Evolutionary conservation across 345 rosid species (phyloP).

Genomic region (Melaleuca quinquenervia): DNA sequence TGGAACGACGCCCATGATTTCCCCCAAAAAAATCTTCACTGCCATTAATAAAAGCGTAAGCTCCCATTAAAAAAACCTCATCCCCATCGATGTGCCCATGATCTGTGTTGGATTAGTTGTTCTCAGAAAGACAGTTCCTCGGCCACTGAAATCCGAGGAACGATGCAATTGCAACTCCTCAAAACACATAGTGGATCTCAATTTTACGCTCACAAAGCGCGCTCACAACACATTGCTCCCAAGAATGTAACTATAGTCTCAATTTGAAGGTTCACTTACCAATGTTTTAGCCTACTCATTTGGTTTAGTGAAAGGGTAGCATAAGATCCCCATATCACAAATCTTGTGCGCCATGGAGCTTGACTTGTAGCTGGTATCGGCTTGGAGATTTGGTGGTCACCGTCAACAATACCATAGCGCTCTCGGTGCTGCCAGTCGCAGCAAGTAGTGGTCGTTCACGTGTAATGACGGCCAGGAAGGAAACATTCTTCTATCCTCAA

Average conservation of each 20-base stretch:
- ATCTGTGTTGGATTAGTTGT: neutral
- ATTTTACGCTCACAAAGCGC: neutral
- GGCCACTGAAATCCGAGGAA: no score
- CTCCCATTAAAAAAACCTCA: neutral
- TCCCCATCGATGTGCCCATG: neutral
- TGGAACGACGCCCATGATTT: neutral
- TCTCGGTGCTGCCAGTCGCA: neutral
- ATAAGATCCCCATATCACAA: neutral
- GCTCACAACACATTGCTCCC: neutral
- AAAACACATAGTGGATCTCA: neutral
- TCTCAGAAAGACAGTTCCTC: no score
- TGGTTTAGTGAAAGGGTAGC: neutral
- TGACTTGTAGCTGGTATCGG: neutral
- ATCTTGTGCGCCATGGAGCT: neutral
- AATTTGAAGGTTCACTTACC: neutral
- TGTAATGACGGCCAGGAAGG: neutral
- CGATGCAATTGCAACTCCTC: no score
- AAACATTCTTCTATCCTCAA: neutral
- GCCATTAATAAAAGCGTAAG: neutral
- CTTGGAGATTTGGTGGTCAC: neutral
- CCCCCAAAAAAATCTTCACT: neutral
- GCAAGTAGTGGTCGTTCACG: neutral
- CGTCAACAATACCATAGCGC: neutral
- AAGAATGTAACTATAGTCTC: no score
- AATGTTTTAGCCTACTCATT: neutral